Conservation (phyloP, 148 eudicot genomes). For the Silene uniflora region DNA sequence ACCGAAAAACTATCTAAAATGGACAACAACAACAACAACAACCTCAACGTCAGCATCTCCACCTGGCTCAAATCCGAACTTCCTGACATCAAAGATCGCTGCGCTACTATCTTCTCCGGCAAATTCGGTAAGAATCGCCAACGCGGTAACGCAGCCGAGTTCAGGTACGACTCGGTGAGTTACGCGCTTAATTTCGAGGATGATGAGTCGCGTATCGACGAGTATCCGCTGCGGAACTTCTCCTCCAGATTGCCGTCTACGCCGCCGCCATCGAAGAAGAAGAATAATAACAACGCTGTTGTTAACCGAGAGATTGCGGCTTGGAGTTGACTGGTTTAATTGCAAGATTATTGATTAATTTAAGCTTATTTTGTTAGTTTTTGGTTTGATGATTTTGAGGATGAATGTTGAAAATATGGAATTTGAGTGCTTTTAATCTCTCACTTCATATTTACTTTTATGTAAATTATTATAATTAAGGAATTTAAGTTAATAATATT, state of each 20-base stretch:
- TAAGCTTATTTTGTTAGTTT: not conserved
- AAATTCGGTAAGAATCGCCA: conserved; percentile 27
- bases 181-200: conserved; percentile 61
- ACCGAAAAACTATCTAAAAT: conserved; percentile 1
- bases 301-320: conserved; percentile 20
- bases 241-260: conserved; percentile 37
- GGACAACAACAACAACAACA: not conserved
- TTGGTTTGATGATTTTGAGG: not conserved
- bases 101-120: conserved; percentile 29
- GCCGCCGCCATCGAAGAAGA: not conserved
- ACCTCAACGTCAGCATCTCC: conserved; percentile 7
- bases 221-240: conserved; percentile 32
- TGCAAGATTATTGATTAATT: too few species aligned
- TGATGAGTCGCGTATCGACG: conserved; percentile 28
- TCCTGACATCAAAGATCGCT: conserved; percentile 25
- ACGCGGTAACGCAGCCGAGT: conserved; percentile 36
- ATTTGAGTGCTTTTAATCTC: not conserved
- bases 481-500: too few species aligned
- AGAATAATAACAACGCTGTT: conserved; percentile 18
- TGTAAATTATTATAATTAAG: too few species aligned
- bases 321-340: conserved; percentile 24
- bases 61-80: conserved; percentile 34
- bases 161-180: conserved; percentile 56
- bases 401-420: not conserved
- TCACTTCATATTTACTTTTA: not conserved